These are phyloP conservation scores for Ploettnerulaceae sp. DNA, from an alignment of 2,329 filamentous ascomycete species.

Conservation along the genomic window DNA sequence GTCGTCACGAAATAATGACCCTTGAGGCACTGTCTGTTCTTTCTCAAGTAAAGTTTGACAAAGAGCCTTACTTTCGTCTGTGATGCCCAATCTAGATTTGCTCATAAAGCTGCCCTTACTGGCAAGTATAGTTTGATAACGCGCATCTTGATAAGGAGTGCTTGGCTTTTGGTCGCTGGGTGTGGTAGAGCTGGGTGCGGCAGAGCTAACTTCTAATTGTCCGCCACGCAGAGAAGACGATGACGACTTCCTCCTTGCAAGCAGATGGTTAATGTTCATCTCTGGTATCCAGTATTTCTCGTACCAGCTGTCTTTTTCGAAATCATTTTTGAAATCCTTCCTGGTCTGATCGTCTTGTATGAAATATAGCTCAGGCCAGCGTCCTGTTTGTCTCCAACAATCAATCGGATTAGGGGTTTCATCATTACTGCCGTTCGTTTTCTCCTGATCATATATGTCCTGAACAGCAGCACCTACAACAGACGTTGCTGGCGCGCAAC, in stretches of 20 bases:
- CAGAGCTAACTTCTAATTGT: constrained; percentile 15
- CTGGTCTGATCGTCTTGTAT: constrained; percentile 7
- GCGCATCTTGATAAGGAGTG: too few species aligned
- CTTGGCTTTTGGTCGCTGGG: constrained; percentile 35
- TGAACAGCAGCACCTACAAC: background rate
- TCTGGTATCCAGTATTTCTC: background rate
- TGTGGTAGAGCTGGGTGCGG: constrained; percentile 30
- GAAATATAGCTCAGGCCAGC: constrained; percentile 30
- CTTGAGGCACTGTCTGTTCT: too few species aligned
- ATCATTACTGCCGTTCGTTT: background rate
- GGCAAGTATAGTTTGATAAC: too few species aligned
- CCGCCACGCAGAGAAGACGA: constrained; percentile 30
- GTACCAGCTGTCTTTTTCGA: constrained; percentile 1
- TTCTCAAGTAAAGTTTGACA: too few species aligned
- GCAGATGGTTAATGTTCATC: constrained; percentile 21
- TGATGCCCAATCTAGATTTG: too few species aligned
- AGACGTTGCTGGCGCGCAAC: constrained; percentile 6
- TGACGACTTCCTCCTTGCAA: constrained; percentile 31
- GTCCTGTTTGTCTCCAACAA: constrained; percentile 25
- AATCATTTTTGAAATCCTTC: constrained; percentile 1
- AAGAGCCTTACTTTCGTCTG: too few species aligned
- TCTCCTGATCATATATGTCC: background rate
- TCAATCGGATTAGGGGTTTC: constrained; percentile 23
- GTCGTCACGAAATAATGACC: too few species aligned
- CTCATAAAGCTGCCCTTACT: too few species aligned